Conservation (phyloP, 2,329 filamentous ascomycete genomes). For the Podosphaera xanthii region DNA sequence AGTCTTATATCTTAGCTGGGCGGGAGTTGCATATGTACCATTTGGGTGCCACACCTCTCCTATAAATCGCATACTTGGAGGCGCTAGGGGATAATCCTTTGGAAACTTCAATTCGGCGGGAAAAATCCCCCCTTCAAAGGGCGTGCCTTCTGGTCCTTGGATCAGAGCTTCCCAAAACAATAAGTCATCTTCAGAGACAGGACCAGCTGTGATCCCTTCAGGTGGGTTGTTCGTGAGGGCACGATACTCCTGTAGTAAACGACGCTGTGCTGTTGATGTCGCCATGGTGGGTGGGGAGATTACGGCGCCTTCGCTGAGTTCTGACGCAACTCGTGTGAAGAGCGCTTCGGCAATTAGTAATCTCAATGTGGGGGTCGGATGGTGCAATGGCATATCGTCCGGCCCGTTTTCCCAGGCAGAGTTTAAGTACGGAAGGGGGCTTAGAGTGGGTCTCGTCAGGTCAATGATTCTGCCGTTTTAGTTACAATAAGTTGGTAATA, state of each 20-base stretch:
- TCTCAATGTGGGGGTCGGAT: too few species aligned
- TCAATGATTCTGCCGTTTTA: too few species aligned
- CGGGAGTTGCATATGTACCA: constrained; percentile 27
- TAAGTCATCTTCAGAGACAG: constrained; percentile 81
- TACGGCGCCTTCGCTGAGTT: too few species aligned
- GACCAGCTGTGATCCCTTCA: constrained; percentile 92
- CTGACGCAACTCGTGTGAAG: too few species aligned
- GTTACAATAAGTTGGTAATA: too few species aligned
- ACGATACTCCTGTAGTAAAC: constrained; percentile 91
- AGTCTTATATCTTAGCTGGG: background rate
- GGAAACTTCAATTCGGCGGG: constrained; percentile 88
- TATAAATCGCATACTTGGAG: constrained; percentile 87
- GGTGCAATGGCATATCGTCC: too few species aligned
- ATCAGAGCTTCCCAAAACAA: constrained; percentile 94
- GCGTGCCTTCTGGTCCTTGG: constrained; percentile 82
- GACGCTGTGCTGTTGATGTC: constrained; percentile 42
- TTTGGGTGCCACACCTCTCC: constrained; percentile 94
- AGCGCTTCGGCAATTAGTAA: too few species aligned
- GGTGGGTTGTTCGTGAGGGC: constrained; percentile 81
- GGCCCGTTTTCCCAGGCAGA: too few species aligned
- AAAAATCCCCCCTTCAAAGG: constrained; percentile 89
- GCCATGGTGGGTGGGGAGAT: constrained; percentile 21
- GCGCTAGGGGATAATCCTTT: constrained; percentile 87
- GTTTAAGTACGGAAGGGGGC: too few species aligned
- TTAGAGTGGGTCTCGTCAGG: too few species aligned